Evolutionary conservation across 73 alveolate genomes (phyloP).

Genomic region (Paraurostyla sp.): DNA sequence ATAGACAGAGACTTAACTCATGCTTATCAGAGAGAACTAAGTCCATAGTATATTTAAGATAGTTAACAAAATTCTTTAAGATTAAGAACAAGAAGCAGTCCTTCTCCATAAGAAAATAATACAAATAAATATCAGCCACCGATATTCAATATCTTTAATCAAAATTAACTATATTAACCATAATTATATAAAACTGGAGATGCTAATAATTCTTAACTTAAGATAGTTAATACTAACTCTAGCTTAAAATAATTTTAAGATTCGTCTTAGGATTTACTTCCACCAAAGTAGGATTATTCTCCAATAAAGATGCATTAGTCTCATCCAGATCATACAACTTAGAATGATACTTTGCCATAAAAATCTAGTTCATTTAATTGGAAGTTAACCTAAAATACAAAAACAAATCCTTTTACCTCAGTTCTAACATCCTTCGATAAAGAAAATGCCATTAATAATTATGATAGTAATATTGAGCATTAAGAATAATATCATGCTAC

Average conservation of each 20-base stretch:
- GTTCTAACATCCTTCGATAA: background rate
- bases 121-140: too few species aligned
- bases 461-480: background rate
- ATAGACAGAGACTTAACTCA: constrained; percentile 14
- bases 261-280: too few species aligned
- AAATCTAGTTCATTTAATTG: constrained; percentile 33
- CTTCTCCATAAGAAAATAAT: background rate
- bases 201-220: background rate
- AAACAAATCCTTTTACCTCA: background rate
- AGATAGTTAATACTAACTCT: background rate
- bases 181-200: background rate
- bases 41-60: background rate
- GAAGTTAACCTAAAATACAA: background rate
- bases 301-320: background rate
- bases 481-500: background rate
- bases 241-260: too few species aligned
- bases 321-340: too few species aligned
- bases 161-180: constrained; percentile 5
- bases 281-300: too few species aligned
- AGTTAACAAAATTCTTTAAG: background rate
- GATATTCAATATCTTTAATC: background rate
- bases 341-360: too few species aligned
- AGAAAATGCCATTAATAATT: background rate
- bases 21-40: constrained; percentile 10
- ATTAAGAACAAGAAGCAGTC: background rate